Evolutionary conservation across 148 eudicot species (phyloP).

Genomic region (Silene latifolia): DNA sequence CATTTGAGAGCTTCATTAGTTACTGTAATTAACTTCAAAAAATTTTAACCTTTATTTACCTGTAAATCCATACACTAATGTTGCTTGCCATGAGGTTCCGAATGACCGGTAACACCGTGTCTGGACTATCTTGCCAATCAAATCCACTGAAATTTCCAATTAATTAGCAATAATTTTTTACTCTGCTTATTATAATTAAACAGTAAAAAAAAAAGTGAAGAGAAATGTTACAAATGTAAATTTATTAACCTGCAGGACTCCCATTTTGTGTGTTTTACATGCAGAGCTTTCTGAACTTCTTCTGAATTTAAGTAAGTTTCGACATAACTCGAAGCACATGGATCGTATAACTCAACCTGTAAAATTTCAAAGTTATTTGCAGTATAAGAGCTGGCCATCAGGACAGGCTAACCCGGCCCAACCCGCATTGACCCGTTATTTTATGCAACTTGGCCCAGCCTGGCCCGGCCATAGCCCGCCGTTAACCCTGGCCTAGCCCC

Average conservation of each 20-base stretch:
- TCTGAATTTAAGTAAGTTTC: slow-evolving; percentile 32
- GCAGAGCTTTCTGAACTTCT: slow-evolving; percentile 47
- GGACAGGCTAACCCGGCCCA: no score
- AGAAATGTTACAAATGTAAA: neutral
- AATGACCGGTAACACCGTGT: slow-evolving; percentile 39
- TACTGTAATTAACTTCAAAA: neutral
- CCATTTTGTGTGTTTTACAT: slow-evolving; percentile 40
- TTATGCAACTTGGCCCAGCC: no score
- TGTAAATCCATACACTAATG: slow-evolving; percentile 44
- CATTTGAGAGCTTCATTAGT: neutral
- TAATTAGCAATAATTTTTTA: neutral
- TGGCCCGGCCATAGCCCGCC: no score
- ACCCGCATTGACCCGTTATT: no score
- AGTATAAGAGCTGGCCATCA: no score
- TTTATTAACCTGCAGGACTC: slow-evolving; percentile 32
- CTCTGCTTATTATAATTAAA: no score
- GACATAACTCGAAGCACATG: slow-evolving; percentile 39
- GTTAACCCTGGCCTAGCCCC: no score
- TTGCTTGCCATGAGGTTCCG: slow-evolving; percentile 38
- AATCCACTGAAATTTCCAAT: slow-evolving; percentile 18
- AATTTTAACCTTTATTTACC: slow-evolving; percentile 20
- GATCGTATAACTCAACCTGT: slow-evolving; percentile 37
- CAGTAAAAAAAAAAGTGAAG: no score
- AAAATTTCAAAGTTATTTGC: neutral
- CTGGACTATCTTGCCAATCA: slow-evolving; percentile 40